Base-by-base conservation (phyloP, 495 filamentous ascomycete species). In the Trichoderma orchidacearum region DNA sequence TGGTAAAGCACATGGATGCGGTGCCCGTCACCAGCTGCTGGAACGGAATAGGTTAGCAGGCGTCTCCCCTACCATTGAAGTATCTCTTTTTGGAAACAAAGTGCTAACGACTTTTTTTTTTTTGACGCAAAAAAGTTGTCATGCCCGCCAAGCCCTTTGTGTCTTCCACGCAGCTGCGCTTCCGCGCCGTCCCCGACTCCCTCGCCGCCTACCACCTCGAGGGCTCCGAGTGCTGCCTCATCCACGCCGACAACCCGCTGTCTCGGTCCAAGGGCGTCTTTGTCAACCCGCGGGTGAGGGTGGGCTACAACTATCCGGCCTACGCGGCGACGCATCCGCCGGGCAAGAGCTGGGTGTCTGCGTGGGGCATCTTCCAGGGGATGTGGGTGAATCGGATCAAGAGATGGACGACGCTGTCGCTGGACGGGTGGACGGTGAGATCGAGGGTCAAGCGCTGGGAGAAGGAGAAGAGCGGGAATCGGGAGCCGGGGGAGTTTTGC, bases 211-310 rank as follows among this genome's bases (percentile, higher is more conserved):
- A 67, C 2, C 87, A 91, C 63, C 70, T 94, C 45, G 89, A 92
- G 63, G 89, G 75, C 28, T 87, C 82, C 5, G 89, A 94, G 65
- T 91, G 88, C 69, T 94, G 89, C 66, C 76, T 92, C 12, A 85
- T 92, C 27, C 89, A 92, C 63, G 80, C 79, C 3, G 89, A 92
- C 62, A 91, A 90, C 62, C 75, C 74, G 21, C 60, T 70, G 13
- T 72, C 75, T 1, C 54, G 58, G 0, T 62, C 70, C 27, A 72
- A 77, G 36, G 88, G 88, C 11, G 81, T 90, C 3, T 94, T 77
- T 66, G 62, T 94, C 30, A 93, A 94, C 64, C 88, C 89, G 4
- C 74, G 80, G 27, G 87, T 93, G 7, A 78, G 87, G 1, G 89
- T 94, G 3, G 85, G 79, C 6, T 91, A 90, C 62, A 82, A 72